phyloP scores from a whole-genome alignment of 106 monocot genomes.

The Acorus calamus region DNA sequence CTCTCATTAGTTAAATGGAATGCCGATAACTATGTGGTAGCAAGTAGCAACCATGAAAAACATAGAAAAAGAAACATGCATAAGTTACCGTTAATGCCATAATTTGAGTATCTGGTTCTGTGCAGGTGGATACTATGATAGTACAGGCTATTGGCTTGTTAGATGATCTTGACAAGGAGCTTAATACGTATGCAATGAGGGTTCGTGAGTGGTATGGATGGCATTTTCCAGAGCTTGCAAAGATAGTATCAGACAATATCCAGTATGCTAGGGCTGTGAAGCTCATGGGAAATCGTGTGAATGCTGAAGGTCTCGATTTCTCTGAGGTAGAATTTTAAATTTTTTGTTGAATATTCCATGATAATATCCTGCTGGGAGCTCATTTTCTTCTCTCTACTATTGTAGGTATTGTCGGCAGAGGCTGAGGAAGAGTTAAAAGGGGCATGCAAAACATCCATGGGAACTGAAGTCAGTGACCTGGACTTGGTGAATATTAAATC shows the following conservation, averaged over 20 bases:
- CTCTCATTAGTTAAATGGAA: too few species aligned
- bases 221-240: constrained; percentile 96
- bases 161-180: constrained; percentile 93
- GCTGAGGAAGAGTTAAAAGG: constrained; percentile 71
- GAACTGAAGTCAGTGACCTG: constrained; percentile 83
- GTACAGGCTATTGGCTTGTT: constrained; percentile 90
- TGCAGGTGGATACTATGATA: constrained; percentile 93
- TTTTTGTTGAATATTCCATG: neutral
- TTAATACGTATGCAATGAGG: constrained; percentile 97
- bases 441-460: constrained; percentile 85
- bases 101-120: neutral
- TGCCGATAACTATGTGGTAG: too few species aligned
- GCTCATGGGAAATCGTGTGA: constrained; percentile 77
- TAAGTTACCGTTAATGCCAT: too few species aligned
- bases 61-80: too few species aligned
- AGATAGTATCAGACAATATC: constrained; percentile 82
- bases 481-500: constrained; percentile 70
- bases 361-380: neutral
- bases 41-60: too few species aligned
- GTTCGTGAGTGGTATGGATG: constrained; percentile 99
- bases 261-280: constrained; percentile 83
- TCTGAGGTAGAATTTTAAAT: constrained; percentile 45
- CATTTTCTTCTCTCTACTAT: neutral
- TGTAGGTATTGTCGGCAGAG: constrained; percentile 65
- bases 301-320: constrained; percentile 81